Conservation (phyloP, 305 asterid species). For the Fraxinus sp. region DNA sequence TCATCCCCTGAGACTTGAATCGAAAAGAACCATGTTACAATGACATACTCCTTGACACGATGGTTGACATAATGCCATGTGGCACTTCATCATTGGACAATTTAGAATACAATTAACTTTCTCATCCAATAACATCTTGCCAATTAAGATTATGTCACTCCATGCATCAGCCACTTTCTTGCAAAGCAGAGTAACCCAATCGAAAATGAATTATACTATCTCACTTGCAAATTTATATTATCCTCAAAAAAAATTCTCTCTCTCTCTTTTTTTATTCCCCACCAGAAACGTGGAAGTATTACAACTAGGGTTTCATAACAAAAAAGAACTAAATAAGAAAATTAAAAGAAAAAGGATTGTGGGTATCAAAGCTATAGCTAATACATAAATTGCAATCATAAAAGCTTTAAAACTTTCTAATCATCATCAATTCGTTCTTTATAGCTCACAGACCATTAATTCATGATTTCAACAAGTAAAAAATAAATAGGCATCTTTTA, state of each 20-base stretch:
- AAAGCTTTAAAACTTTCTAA: slow-evolving; percentile 34
- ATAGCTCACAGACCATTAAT: neutral
- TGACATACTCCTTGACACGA: too few species aligned
- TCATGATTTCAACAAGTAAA: neutral
- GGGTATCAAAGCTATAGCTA: neutral
- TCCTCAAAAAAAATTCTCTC: neutral
- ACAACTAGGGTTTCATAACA: neutral
- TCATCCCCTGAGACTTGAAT: neutral
- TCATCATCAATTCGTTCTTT: slow-evolving; percentile 48
- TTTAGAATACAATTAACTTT: too few species aligned
- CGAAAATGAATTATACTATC: neutral
- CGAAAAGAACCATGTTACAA: neutral
- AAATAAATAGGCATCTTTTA: neutral
- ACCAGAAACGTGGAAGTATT: neutral
- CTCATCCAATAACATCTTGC: too few species aligned
- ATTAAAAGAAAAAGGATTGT: neutral
- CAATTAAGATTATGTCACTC: too few species aligned
- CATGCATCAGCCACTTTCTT: too few species aligned
- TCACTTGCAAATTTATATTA: neutral
- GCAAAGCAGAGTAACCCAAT: too few species aligned
- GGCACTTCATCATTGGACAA: too few species aligned
- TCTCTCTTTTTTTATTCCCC: neutral
- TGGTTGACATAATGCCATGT: too few species aligned
- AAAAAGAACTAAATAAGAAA: neutral
- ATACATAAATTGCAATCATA: slow-evolving; percentile 35